A percentile compares a stretch with the other conserved stretches of the same genome.
Evolutionary conservation across 108 stramenopile species (phyloP).

Genomic region (Skeletonema grethae): DNA sequence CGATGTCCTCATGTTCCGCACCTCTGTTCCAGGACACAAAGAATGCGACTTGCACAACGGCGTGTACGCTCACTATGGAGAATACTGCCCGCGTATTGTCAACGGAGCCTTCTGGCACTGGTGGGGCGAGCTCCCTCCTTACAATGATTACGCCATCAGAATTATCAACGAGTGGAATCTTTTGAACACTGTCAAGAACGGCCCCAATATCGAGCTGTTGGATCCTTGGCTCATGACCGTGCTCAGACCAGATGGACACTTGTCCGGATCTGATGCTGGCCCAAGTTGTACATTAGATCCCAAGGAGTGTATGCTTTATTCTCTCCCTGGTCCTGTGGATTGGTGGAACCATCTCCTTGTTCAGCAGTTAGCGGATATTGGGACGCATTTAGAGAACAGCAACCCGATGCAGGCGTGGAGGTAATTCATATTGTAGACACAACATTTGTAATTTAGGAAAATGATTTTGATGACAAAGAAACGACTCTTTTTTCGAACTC

Average conservation of each 20-base stretch:
- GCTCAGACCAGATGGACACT: constrained; percentile 57
- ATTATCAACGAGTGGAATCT: constrained; percentile 34
- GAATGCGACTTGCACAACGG: constrained; percentile 40
- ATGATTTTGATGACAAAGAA: too few relatives aligned
- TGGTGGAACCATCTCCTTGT: constrained; percentile 69
- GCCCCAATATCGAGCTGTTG: constrained; percentile 43
- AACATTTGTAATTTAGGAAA: not conserved
- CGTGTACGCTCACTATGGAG: constrained; percentile 13
- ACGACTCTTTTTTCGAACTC: too few relatives aligned
- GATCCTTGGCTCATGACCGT: constrained; percentile 56
- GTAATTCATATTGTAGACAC: constrained; percentile 6
- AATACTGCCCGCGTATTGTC: constrained; percentile 30
- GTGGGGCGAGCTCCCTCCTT: constrained; percentile 49
- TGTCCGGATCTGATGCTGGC: constrained; percentile 44
- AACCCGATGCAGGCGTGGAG: constrained; percentile 31
- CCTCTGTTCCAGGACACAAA: constrained; percentile 48
- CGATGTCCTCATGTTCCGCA: constrained; percentile 53
- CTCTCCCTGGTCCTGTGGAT: constrained; percentile 57
- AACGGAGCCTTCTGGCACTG: constrained; percentile 39
- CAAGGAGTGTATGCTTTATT: constrained; percentile 53
- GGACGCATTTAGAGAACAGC: constrained; percentile 12
- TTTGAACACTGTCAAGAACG: constrained; percentile 35
- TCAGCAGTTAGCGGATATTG: constrained; percentile 44
- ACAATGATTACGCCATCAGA: constrained; percentile 49
- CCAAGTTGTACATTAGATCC: constrained; percentile 16